Base-by-base conservation (phyloP, 768 basidiomycete species). In the Rhizopogon roseolus region DNA sequence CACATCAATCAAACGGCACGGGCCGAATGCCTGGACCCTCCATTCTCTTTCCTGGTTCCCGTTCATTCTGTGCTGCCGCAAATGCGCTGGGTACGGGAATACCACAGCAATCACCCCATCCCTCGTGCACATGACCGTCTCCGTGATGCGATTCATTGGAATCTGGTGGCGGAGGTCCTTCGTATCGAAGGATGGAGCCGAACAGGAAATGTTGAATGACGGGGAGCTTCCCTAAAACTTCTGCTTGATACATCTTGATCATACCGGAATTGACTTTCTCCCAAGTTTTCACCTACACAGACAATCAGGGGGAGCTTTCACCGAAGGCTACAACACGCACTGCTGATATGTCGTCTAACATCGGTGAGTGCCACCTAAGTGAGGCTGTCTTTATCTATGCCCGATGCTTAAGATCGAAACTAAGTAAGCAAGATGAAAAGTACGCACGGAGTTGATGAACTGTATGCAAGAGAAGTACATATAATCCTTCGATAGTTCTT, bases 141-240 rank as follows among this genome's bases (percentile, higher is more conserved):
- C 52, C 62, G 4, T 29, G 52, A 28, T 55, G 58, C 63, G 2
- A 48, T 9, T 60, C 60, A 1, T 59, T 58, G 1, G 72, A 61
- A 1, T 45, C 5, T 2, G 77, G 75, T 4, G 69, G 73, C 1
- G 74, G 64, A 6, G 85, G 82, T 0, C 86, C 89, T 16, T 84
- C 81, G 65, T 85, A 91, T 0, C 76, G 66, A 2, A 88, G 80
- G 59, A 97, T 74, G 1, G 85, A 85, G 6, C 97, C 96, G 61
- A 98, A 98, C 42, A 95, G 76, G 69, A 98, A 95, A 70, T 99
- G 97, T 69, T 98, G 96, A 37, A 92, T 82, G 53, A 99, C 93
- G 1, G 97, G 96, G 2, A 98, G 84, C 64, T 98, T 98, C 54
- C 87, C 89, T 10, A 98, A 78, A 0, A 99, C 96, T 69, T 99